Conservation (phyloP, 2,329 filamentous ascomycete genomes). For the Trichoderma koningiopsis region DNA sequence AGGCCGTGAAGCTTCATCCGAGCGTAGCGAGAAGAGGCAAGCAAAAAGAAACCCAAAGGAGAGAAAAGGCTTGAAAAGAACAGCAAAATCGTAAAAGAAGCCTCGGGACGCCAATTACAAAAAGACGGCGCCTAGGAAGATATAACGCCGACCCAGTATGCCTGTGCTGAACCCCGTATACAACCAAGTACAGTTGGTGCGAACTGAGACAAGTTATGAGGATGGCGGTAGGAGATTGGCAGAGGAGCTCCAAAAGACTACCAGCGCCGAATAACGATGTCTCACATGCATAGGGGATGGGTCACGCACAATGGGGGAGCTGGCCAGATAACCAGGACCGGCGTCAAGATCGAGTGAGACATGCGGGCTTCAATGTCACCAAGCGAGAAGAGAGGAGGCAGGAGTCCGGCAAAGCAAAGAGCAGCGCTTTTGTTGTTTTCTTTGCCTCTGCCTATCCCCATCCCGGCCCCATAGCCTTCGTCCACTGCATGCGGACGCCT, state of each 20-base stretch:
- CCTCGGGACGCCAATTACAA: neutral
- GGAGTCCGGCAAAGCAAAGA: slow-evolving; percentile 1
- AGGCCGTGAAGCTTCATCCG: slow-evolving; percentile 30
- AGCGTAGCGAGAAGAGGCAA: neutral
- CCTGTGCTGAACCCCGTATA: neutral
- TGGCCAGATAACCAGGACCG: slow-evolving; percentile 5
- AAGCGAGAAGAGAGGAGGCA: neutral
- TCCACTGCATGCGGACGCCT: slow-evolving; percentile 17
- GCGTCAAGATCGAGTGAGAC: neutral
- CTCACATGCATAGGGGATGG: slow-evolving; percentile 15
- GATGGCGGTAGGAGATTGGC: slow-evolving; percentile 10
- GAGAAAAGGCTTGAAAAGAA: neutral
- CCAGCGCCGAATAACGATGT: neutral
- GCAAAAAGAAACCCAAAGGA: neutral
- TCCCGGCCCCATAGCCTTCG: slow-evolving; percentile 7
- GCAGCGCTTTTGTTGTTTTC: neutral
- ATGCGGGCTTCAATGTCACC: slow-evolving; percentile 3
- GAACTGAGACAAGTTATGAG: slow-evolving; percentile 22
- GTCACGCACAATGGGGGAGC: slow-evolving; percentile 15
- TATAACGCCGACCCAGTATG: neutral
- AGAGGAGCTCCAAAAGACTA: slow-evolving; percentile 1
- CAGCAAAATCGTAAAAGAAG: slow-evolving; percentile 18
- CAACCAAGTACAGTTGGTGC: slow-evolving; percentile 12
- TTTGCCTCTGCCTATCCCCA: neutral
- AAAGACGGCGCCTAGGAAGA: neutral